Evolutionary conservation across 2,329 filamentous ascomycete species (phyloP).

Genomic region (Biscogniauxia mediterranea): DNA sequence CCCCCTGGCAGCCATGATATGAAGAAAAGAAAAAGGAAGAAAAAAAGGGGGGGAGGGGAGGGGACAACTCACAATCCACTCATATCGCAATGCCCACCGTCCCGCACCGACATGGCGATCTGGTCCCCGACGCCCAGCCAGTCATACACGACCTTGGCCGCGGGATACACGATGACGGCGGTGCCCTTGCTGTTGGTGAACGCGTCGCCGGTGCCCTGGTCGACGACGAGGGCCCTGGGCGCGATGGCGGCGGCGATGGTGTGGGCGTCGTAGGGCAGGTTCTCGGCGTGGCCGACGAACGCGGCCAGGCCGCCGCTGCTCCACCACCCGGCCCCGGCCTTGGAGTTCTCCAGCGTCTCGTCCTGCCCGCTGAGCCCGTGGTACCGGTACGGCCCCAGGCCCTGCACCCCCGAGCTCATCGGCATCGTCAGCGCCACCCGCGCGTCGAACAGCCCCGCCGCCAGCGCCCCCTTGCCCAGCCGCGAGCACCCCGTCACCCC

Average conservation of each 20-base stretch:
- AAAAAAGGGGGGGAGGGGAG: background rate
- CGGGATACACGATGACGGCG: constrained; percentile 49
- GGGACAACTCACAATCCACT: constrained; percentile 42
- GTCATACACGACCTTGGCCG: constrained; percentile 52
- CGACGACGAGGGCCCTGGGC: constrained; percentile 54
- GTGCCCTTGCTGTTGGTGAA: constrained; percentile 50
- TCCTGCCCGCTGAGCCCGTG: constrained; percentile 44
- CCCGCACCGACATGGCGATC: constrained; percentile 46
- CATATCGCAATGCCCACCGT: constrained; percentile 48
- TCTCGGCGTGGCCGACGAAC: constrained; percentile 51
- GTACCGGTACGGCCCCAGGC: constrained; percentile 52
- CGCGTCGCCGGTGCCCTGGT: constrained; percentile 51
- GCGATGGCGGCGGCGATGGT: constrained; percentile 56
- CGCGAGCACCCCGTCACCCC: constrained; percentile 55
- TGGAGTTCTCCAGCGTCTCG: constrained; percentile 48
- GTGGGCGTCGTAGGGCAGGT: constrained; percentile 57
- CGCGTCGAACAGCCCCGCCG: constrained; percentile 49
- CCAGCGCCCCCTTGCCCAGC: constrained; percentile 53
- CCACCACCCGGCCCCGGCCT: constrained; percentile 55
- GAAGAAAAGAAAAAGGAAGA: background rate
- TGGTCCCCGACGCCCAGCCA: constrained; percentile 50
- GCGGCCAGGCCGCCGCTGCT: constrained; percentile 53
- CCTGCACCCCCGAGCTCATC: constrained; percentile 55
- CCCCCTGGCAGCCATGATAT: too few relatives aligned
- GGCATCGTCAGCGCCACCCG: constrained; percentile 55